Base-by-base conservation (phyloP, 2,329 filamentous ascomycete genomes). In the Colletotrichum truncatum region DNA sequence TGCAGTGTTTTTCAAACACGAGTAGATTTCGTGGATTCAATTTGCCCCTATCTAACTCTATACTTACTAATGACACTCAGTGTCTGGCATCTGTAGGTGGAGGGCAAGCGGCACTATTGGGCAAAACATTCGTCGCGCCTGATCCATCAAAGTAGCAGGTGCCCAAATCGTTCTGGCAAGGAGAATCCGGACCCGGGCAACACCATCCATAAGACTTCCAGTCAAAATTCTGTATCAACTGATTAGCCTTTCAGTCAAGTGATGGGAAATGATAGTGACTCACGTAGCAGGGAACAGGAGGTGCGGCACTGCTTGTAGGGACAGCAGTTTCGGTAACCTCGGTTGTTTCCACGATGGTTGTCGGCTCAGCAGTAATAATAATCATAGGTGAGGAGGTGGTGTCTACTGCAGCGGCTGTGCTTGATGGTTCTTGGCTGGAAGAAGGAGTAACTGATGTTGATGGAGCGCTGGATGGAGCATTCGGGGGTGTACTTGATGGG, bases 251-350 rank as follows among this genome's bases (percentile, higher is more conserved):
- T 18, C 1, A 0, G 6, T 4, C 23, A 8, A 4, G 1, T 3
- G 21, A 6, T 14, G 16, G 18, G 3, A n/a, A 26, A 0, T 10
- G 2, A 25, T 4, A 10, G 25, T 21, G n/a, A 49, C 59, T 49
- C 8, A 62, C 59, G 18, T 62, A 62, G 5, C 51, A 62, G 7
- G 51, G 51, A 16, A 62, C 41, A 4, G 59, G 59, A 14, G 59
- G n/a, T 8, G 59, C 30, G 9, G 23, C 41, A 1, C 39, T 18
- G 38, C 23, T 56, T 23, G 51, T 56, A 4, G 59, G 48, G 1
- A 25, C 30, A 16, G 34, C 34, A 10, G 53, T 21, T 6, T 52
- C 48, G 36, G 4, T 32, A n/a, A n/a, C n/a, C n/a, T n/a, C n/a
- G 12, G 21, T 16, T 5, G 39, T 34, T 48, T 60, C 57, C 10